Base-by-base conservation (phyloP, 2,329 filamentous ascomycete genomes). In the Stagonosporopsis vannaccii region DNA sequence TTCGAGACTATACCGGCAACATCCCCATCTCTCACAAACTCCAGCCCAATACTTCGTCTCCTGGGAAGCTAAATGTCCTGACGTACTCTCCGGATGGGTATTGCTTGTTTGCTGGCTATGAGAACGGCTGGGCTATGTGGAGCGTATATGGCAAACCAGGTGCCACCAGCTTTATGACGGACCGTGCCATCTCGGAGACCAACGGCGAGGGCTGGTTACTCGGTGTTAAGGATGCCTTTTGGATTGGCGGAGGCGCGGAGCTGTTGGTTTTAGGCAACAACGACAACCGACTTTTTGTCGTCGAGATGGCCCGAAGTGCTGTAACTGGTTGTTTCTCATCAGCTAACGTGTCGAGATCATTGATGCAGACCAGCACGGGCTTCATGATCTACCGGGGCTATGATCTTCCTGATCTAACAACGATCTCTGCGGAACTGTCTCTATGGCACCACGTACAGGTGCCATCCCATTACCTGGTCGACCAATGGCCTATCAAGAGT, bases 251-350 rank as follows among this genome's bases (percentile, higher is more conserved):
- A 17, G 93, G 93, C 3, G 92, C 90, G 22, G 92, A 97, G 70
- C 84, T 99, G 4, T 82, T 97, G 17, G 80, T 99, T 17, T 82
- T 90, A 28, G 84, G 87, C 32, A 80, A 81, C n/a, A 78, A 84
- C 42, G 90, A 93, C 72, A 89, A 93, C 67, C 87, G 90, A 1
- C 79, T 98, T 12, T 98, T 92, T 88, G 82, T 90, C 4, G 77
- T 99, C 7, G 94, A 99, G 73, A 95, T 97, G 83, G 94, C 93
- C 33, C 90, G 93, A 62, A 98, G 92, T 75, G 92, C 94, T n/a
- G 87, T 96, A 33, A 91, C 92, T 2, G 91, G 92, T 30, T 97
- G 92, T 75, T 97, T 96, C 77, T 92, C 90, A 25, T 89, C 94
- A 28, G 90, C 94, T 19, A 99, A 98, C 70, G 85, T 98, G 39